Base-by-base conservation (phyloP, 2,329 filamentous ascomycete genomes). In the Aspergillus intermedius region DNA sequence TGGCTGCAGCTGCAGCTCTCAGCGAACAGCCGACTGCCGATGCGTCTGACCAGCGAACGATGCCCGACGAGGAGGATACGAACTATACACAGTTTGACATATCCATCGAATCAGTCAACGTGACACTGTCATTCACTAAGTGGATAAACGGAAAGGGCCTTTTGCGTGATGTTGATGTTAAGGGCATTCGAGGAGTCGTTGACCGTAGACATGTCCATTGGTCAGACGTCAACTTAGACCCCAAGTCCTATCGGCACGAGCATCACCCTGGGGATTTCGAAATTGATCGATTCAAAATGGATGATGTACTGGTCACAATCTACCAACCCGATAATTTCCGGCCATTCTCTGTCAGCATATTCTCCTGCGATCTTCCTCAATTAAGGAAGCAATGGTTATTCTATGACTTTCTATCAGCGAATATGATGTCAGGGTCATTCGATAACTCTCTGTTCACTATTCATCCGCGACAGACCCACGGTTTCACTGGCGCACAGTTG, bases 31-130 rank as follows among this genome's bases (percentile, higher is more conserved):
- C 61, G 39, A 67, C 65, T 23, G 75, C 77, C 25, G 68, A 73
- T 1, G 60, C 66, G 13, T 55, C 59, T n/a, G 62, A 60, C 50
- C 55, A 54, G 44, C 61, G 50, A 50, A 55, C 42, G 23, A 51
- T 46, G 13, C 54, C 57, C 3, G 77, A 80, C 53, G 80, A 84
- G 49, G 91, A 97, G 62, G 91, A 97, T 63, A 89, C 88, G 15
- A 98, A 98, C 64, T 98, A 97, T 67, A 96, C 91, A 0, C 93
- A 98, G 59, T 98, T 96, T 59, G 93, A 98, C 62, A 76, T 98
- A 13, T 95, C 90, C 0, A 88, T 98, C 50, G 88, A 93, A 54
- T 94, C 88, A 0, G 88, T 98, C 53, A 95, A 98, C 62, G 91
- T 98, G 39, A 97, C 91, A 0, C 69, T 98, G 22, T 98, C 93